Percentiles rank a stretch among this genome's conserved stretches.
These are phyloP conservation scores for Pilaira anomala DNA, from an alignment of 192 early-diverging fungal species.

Conservation along the genomic window DNA sequence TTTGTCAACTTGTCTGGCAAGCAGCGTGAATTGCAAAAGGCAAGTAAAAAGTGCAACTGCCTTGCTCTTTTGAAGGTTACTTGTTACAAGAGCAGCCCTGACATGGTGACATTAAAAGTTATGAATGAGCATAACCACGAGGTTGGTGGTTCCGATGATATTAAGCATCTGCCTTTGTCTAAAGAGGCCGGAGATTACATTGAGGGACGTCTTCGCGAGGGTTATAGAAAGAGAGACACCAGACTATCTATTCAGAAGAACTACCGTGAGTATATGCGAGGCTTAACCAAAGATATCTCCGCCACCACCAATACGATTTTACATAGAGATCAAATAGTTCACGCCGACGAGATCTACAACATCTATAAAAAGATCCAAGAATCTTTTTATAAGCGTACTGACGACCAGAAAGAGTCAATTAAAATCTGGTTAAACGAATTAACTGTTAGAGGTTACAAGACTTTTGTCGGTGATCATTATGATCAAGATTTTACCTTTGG, in stretches of 20 bases:
- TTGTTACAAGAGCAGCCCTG: background rate
- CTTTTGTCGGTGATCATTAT: background rate
- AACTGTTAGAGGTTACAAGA: background rate
- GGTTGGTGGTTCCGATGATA: background rate
- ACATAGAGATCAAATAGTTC: conserved; percentile 5
- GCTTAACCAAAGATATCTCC: background rate
- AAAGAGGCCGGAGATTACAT: background rate
- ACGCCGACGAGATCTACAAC: background rate
- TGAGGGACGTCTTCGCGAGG: background rate
- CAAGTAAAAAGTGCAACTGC: no score
- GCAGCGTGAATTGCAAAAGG: no score
- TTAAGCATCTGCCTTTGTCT: background rate
- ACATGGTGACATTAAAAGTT: background rate
- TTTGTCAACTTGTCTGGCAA: no score
- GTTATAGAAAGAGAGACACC: background rate
- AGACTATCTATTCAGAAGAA: background rate
- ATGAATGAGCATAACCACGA: background rate
- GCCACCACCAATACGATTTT: background rate
- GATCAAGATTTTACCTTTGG: background rate
- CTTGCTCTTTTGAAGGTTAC: background rate
- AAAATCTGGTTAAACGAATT: background rate
- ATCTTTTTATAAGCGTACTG: background rate
- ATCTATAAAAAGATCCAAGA: conserved; percentile 10
- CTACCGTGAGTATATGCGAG: background rate
- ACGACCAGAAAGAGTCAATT: background rate